Percentiles rank a stretch among this genome's conserved stretches.
These are phyloP conservation scores for Sonneratia caseolaris DNA, from an alignment of 345 rosid genomes.

Conservation along the genomic window DNA sequence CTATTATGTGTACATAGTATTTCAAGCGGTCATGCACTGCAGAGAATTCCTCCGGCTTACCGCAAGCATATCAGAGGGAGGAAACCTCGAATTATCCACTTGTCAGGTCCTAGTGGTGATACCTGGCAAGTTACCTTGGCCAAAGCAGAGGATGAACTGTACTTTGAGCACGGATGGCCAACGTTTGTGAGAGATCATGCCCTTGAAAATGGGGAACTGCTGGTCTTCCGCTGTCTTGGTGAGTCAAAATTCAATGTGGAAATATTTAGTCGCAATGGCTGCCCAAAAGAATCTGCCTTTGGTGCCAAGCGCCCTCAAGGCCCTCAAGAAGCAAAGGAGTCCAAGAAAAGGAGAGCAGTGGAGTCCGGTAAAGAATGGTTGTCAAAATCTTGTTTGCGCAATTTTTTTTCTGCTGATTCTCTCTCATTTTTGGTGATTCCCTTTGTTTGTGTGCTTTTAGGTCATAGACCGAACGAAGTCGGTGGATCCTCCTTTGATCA, in stretches of 20 bases:
- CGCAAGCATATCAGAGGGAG: neutral
- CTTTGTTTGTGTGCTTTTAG: too few species aligned
- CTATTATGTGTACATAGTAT: neutral
- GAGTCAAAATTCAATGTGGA: neutral
- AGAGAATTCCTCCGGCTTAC: neutral
- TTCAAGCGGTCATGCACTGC: neutral
- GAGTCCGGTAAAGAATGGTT: neutral
- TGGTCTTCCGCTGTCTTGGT: neutral
- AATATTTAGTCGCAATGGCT: neutral
- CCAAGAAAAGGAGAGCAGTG: neutral
- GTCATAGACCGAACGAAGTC: too few species aligned
- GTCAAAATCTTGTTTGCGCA: too few species aligned
- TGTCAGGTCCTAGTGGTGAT: neutral
- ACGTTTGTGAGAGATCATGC: neutral
- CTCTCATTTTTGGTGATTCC: too few species aligned
- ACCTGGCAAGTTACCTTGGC: neutral
- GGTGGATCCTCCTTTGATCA: too few species aligned
- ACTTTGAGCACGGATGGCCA: neutral
- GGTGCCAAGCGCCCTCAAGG: neutral
- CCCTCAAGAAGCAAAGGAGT: neutral
- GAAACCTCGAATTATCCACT: neutral
- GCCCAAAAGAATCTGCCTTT: neutral
- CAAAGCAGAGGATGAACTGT: neutral
- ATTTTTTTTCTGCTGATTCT: neutral
- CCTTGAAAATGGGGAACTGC: neutral